Evolutionary conservation across 2,329 filamentous ascomycete species (phyloP).

Genomic region (Mycosphaerella sp.): DNA sequence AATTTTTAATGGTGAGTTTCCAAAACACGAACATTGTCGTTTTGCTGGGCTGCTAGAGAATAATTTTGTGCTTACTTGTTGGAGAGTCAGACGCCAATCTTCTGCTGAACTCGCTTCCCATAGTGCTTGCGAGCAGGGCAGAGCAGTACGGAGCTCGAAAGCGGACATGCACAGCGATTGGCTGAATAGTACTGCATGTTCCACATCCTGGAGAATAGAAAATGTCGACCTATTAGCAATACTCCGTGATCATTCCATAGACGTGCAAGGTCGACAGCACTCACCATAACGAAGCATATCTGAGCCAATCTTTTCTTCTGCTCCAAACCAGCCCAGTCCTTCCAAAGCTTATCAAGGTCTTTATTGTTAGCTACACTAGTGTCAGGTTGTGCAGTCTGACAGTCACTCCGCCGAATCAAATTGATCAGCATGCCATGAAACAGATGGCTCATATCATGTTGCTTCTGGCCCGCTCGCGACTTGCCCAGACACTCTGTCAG

Average conservation of each 20-base stretch:
- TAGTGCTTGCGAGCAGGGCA: slow-evolving; percentile 50
- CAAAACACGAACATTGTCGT: not conserved
- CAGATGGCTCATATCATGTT: slow-evolving; percentile 58
- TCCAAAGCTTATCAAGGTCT: slow-evolving; percentile 47
- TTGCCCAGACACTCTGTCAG: slow-evolving; percentile 61
- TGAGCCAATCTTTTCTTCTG: slow-evolving; percentile 55
- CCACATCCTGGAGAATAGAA: slow-evolving; percentile 44
- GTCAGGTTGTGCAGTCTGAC: slow-evolving; percentile 42
- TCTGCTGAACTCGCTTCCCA: slow-evolving; percentile 55
- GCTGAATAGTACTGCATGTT: slow-evolving; percentile 60
- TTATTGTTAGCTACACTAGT: slow-evolving; percentile 33
- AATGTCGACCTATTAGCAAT: no score
- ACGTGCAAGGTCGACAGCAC: not conserved
- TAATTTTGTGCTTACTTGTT: not conserved
- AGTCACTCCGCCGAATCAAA: slow-evolving; percentile 49
- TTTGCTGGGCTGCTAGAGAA: not conserved
- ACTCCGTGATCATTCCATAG: no score
- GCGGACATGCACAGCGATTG: slow-evolving; percentile 62
- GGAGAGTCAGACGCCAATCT: slow-evolving; percentile 38
- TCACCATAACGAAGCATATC: slow-evolving; percentile 56
- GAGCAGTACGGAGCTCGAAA: slow-evolving; percentile 53
- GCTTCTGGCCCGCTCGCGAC: slow-evolving; percentile 55
- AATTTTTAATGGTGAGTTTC: no score
- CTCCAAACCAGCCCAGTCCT: slow-evolving; percentile 50
- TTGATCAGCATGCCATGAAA: slow-evolving; percentile 54